Base-by-base conservation (phyloP, 2,329 filamentous ascomycete genomes). In the Trichoderma semiorbis region DNA sequence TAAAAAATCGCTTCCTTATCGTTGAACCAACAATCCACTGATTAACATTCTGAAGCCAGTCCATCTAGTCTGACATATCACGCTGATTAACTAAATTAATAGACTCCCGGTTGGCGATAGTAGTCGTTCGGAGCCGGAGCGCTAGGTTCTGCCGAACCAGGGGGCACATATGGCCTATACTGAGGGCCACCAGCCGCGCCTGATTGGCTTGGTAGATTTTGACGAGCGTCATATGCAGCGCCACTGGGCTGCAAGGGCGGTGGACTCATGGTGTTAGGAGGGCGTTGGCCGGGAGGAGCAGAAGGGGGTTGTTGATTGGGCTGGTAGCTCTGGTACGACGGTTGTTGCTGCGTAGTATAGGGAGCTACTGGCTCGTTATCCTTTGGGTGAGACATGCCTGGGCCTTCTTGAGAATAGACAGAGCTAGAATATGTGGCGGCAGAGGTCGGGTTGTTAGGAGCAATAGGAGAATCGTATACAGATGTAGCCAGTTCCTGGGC, bases 401-500 rank as follows among this genome's bases (percentile, higher is more conserved):
- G 73, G 70, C 88, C 85, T 11, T 88, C 86, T 7, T 84, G 81
- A 5, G 85, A 84, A 76, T 87, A 86, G 34, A 82, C 82, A 0
- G 85, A 85, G 55, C 83, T 83, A 3, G 84, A 81, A 75, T 84
- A 87, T 2, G 84, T 81, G 26, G 81, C 81, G 18, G 80, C 79
- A 58, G 82, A 82, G 74, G 78, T 81, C 34, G 83, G 82, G 77
- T 85, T 85, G 78, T 87, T 85, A 7, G 85, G 80, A 14, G 85
- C 88, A 50, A 92, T 86, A 55, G 92, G 92, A 4, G 92, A 92
- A 80, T 94, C 92, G 77, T 94, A 95, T 11, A 89, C 89, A 1
- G 92, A 92, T 0, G 92, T 94, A 30, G 92, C 91, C 61, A 95
- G 84, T 81, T 95, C 93, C 81, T 95, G 93, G 0, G 92, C 88